A percentile compares a stretch with the other conserved stretches of the same genome.
Evolutionary conservation across 805 yeast genomes (phyloP).

Genomic region (Myxozyma mucilagina): DNA sequence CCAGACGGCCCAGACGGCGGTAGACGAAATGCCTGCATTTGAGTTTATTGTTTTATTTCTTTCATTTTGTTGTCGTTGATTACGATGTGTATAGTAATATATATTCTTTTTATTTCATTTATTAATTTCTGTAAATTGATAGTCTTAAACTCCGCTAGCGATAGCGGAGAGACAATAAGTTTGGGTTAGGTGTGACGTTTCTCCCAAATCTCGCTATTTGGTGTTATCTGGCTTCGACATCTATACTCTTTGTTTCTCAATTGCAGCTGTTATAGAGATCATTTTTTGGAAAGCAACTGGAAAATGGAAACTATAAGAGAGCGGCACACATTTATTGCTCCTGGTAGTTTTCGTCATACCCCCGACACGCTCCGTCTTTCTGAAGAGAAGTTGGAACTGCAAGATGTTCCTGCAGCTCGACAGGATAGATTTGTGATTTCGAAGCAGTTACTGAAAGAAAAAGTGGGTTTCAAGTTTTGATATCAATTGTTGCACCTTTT

Average conservation of each 20-base stretch:
- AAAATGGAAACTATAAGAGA: constrained; percentile 15
- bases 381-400: constrained; percentile 9
- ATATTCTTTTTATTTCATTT: no score
- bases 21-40: background rate
- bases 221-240: no score
- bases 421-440: constrained; percentile 22
- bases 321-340: constrained; percentile 31
- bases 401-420: constrained; percentile 26
- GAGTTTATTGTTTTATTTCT: background rate
- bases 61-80: background rate
- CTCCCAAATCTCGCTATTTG: no score
- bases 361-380: constrained; percentile 23
- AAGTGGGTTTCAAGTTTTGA: constrained; percentile 1
- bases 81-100: background rate
- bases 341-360: constrained; percentile 18
- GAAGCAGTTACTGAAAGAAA: constrained; percentile 1
- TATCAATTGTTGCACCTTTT: background rate
- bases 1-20: background rate
- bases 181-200: no score
- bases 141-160: no score
- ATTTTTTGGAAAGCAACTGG: background rate
- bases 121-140: no score
- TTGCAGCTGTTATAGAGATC: background rate
- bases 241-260: background rate
- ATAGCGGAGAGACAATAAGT: no score